These are phyloP conservation scores for Tricholoma furcatifolium DNA, from an alignment of 768 basidiomycete genomes.

Conservation along the genomic window DNA sequence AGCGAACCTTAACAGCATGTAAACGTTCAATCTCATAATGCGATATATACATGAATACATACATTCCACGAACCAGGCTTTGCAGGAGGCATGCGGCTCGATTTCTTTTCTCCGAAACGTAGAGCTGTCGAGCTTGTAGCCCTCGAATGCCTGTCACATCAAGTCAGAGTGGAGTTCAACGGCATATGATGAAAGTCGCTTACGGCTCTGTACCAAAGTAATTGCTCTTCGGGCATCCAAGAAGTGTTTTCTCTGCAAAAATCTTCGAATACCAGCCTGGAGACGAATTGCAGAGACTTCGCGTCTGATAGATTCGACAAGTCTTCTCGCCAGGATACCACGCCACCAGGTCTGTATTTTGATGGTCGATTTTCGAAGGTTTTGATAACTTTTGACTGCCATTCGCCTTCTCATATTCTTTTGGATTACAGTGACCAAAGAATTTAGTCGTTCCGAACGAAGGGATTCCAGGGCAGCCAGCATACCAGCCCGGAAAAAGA, in stretches of 20 bases:
- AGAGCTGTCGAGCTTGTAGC: slow-evolving; percentile 60
- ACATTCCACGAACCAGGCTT: slow-evolving; percentile 87
- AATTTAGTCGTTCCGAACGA: slow-evolving; percentile 83
- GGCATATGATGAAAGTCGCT: slow-evolving; percentile 31
- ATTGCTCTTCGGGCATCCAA: slow-evolving; percentile 59
- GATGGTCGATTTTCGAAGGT: slow-evolving; percentile 71
- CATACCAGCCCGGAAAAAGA: slow-evolving; percentile 99
- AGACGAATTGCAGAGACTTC: slow-evolving; percentile 75
- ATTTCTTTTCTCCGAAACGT: slow-evolving; percentile 50
- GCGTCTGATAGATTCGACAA: slow-evolving; percentile 69
- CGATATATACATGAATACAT: slow-evolving; percentile 31
- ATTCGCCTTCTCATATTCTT: slow-evolving; percentile 93
- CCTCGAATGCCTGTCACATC: slow-evolving; percentile 66
- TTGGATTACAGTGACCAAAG: slow-evolving; percentile 92
- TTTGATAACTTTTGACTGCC: slow-evolving; percentile 77
- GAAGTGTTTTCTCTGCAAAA: slow-evolving; percentile 72
- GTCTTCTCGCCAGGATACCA: slow-evolving; percentile 71
- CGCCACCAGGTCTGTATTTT: slow-evolving; percentile 95
- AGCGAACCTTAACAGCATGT: slow-evolving; percentile 38
- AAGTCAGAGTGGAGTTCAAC: background rate
- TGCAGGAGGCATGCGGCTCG: slow-evolving; percentile 77
- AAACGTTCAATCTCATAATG: slow-evolving; percentile 2
- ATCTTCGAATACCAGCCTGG: slow-evolving; percentile 72
- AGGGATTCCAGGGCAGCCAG: slow-evolving; percentile 92
- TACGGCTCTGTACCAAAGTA: slow-evolving; percentile 81